phyloP scores from a whole-genome alignment of 208 protist genomes.

The Crithidia fasciculata region DNA sequence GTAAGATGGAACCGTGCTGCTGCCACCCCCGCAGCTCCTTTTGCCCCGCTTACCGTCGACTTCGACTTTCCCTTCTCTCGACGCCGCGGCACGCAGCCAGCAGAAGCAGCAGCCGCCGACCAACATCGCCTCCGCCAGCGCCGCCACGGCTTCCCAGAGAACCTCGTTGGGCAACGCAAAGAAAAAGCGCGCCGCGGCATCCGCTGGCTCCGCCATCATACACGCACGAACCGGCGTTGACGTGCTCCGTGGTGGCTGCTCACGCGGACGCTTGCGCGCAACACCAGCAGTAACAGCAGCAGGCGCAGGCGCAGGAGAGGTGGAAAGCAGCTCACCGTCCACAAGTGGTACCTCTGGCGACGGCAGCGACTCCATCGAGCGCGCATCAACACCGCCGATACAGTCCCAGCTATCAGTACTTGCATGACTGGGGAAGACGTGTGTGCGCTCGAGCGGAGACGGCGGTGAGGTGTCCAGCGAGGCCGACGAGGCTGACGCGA shows the following conservation, averaged over 20 bases:
- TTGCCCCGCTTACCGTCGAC: neutral
- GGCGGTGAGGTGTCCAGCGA: neutral
- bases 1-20: neutral
- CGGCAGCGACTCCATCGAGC: too few species aligned
- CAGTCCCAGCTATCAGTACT: neutral
- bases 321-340: too few species aligned
- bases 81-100: constrained; percentile 14
- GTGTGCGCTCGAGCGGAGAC: neutral
- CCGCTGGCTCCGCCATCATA: neutral
- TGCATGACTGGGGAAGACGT: neutral
- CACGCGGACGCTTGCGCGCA: too few species aligned
- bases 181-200: neutral
- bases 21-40: neutral
- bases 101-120: constrained; percentile 19
- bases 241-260: too few species aligned
- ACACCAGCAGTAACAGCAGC: too few species aligned
- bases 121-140: constrained; percentile 31
- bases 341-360: too few species aligned
- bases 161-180: constrained; percentile 16
- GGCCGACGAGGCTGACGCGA: neutral
- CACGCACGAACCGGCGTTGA: too few species aligned
- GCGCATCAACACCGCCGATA: neutral
- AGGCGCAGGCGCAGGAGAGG: too few species aligned
- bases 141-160: constrained; percentile 33
- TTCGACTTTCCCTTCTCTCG: neutral